Base-by-base conservation (phyloP, 495 filamentous ascomycete genomes). In the Aspergillus sparsus region DNA sequence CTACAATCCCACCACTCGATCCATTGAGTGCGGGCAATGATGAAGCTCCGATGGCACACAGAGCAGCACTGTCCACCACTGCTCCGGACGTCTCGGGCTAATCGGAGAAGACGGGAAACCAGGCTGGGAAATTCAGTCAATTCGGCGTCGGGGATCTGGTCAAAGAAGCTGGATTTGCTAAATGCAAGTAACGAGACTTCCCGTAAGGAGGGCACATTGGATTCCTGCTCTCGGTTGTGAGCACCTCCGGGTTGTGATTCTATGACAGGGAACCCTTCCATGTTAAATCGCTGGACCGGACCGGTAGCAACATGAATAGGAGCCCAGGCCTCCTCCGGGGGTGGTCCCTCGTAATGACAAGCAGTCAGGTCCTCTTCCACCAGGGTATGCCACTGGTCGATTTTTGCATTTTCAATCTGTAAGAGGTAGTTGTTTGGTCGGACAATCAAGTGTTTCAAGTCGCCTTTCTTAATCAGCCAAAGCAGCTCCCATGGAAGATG, bases 401-500 rank as follows among this genome's bases (percentile, higher is more conserved):
- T 63, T 41, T 70, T 58, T 4, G 64, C 62, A 4, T 77, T 67
- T 13, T 77, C 69, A 42, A 76, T 72, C 35, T 66, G 63, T 9
- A 62, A 85, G 74, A 7, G 81, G 78, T 27, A 27, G 21, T 27
- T 27, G 57, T 85, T 85, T 0, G 81, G 80, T 9, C 67, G 72
- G 7, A 78, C 68, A 3, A 60, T 75, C n/a, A 85, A 64, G 41
- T 76, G 74, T 44, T 74, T 76, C 36, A 82, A 54, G 35, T 77
- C 75, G 7, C 71, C 72, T 15, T 75, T 70, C 34, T 74, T 71
- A 41, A 92, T 69, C 3, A 92, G 71, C 53, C 77, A 74, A 2
- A 92, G 74, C 0, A 93, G 68, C 64, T 93, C 90, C 70, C 80
- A 88, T 0, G 91, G 91, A 6, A 96, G 81, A 54, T 72, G 84